Conservation (phyloP, 2,329 filamentous ascomycete genomes). For the Penicillium sp. region DNA sequence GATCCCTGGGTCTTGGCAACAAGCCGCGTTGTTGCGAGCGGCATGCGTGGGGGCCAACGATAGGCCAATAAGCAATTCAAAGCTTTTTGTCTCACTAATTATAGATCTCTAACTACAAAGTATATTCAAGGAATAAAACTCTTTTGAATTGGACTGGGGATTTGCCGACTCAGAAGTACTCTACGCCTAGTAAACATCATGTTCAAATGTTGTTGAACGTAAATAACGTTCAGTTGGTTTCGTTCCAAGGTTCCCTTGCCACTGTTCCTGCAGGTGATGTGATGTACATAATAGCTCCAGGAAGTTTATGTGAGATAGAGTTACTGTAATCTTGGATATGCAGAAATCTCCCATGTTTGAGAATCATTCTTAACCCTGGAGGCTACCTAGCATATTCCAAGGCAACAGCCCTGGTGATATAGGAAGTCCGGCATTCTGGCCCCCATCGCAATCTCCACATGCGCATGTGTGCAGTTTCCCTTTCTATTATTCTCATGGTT, state of each 20-base stretch:
- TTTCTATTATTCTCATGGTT: not conserved
- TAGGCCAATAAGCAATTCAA: not conserved
- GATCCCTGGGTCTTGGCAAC: not conserved
- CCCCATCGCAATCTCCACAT: not conserved
- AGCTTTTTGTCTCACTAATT: not conserved
- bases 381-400: not conserved
- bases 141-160: not conserved
- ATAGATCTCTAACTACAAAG: not conserved
- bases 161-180: too few relatives aligned
- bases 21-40: not conserved
- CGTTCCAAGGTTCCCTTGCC: not conserved
- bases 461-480: not conserved
- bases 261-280: not conserved
- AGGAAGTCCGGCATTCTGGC: not conserved
- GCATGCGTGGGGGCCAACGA: not conserved
- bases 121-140: not conserved
- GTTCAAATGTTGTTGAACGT: too few relatives aligned
- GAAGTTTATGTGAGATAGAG: not conserved
- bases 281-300: not conserved
- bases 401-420: too few relatives aligned
- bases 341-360: not conserved
- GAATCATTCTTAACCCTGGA: too few relatives aligned
- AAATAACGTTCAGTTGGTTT: too few relatives aligned
- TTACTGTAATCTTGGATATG: not conserved
- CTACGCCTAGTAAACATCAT: too few relatives aligned